phyloP scores from a whole-genome alignment of 2,329 filamentous ascomycete genomes.

The Diaporthe aspalathi region DNA sequence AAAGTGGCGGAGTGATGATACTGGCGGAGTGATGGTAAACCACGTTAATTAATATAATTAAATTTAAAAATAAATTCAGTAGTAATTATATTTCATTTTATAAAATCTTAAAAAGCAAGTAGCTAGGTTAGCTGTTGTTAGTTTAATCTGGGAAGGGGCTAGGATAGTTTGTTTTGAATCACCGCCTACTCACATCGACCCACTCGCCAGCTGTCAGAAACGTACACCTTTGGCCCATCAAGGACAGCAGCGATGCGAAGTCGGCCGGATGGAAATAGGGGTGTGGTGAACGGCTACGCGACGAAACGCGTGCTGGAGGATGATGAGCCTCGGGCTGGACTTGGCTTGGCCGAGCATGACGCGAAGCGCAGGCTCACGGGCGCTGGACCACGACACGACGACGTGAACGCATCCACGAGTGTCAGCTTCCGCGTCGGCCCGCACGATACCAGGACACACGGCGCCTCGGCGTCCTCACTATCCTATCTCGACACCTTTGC shows the following conservation, averaged over 20 bases:
- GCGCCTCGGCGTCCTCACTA: background rate
- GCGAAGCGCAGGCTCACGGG: background rate
- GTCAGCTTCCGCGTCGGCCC: background rate
- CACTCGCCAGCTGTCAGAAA: background rate
- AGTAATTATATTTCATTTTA: no score
- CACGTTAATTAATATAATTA: no score
- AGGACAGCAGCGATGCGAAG: background rate
- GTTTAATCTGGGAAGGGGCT: background rate
- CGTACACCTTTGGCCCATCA: background rate
- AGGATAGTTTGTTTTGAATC: background rate
- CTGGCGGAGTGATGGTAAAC: no score
- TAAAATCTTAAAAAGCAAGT: no score
- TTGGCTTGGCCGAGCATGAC: background rate
- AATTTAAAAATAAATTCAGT: no score
- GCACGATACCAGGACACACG: background rate
- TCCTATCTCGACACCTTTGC: background rate
- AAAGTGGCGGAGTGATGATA: no score
- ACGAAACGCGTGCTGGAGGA: slow-evolving; percentile 2
- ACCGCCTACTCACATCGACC: background rate
- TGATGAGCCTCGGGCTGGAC: background rate
- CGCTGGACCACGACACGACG: background rate
- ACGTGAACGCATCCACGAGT: background rate
- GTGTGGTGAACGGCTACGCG: background rate
- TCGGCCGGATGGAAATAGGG: background rate
- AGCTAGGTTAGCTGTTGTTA: no score